These are phyloP conservation scores for Lodderomyces beijingensis DNA, from an alignment of 1,139 yeast species.

Conservation along the genomic window DNA sequence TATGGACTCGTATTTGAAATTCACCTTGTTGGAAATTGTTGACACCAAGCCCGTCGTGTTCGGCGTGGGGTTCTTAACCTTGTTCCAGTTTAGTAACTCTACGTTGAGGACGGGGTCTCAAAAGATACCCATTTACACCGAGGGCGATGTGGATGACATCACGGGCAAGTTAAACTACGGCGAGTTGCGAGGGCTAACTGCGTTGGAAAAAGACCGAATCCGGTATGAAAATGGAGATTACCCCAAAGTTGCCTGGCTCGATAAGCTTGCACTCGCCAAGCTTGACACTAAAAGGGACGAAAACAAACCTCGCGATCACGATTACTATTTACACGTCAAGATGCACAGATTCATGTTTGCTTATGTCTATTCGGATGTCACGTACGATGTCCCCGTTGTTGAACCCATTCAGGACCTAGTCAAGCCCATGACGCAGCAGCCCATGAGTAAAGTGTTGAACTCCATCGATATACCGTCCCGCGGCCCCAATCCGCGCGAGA, in stretches of 20 bases:
- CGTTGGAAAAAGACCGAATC: conserved; percentile 54
- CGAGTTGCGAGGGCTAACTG: conserved; percentile 21
- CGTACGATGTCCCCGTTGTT: conserved; percentile 18
- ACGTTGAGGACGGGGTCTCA: conserved; percentile 37
- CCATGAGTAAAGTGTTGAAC: conserved; percentile 28
- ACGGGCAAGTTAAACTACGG: conserved; percentile 18
- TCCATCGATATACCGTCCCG: conserved; percentile 32
- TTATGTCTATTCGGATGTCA: conserved; percentile 66
- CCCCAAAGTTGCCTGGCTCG: conserved; percentile 69
- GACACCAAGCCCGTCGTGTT: conserved; percentile 47
- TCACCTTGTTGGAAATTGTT: conserved; percentile 64
- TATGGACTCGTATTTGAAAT: conserved; percentile 52
- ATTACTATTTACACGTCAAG: conserved; percentile 58
- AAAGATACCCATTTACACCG: conserved; percentile 25
- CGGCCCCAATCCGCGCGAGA: conserved; percentile 8
- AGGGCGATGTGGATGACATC: background rate
- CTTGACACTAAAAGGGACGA: conserved; percentile 27
- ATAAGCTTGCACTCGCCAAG: conserved; percentile 57
- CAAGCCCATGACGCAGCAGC: background rate
- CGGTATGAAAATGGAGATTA: conserved; percentile 67
- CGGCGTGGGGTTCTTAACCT: conserved; percentile 55
- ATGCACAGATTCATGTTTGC: conserved; percentile 78
- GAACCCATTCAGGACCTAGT: conserved; percentile 3
- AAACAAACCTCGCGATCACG: conserved; percentile 17
- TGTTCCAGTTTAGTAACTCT: conserved; percentile 47